Base-by-base conservation (phyloP, 305 asterid genomes). In the Salvia sclarea region DNA sequence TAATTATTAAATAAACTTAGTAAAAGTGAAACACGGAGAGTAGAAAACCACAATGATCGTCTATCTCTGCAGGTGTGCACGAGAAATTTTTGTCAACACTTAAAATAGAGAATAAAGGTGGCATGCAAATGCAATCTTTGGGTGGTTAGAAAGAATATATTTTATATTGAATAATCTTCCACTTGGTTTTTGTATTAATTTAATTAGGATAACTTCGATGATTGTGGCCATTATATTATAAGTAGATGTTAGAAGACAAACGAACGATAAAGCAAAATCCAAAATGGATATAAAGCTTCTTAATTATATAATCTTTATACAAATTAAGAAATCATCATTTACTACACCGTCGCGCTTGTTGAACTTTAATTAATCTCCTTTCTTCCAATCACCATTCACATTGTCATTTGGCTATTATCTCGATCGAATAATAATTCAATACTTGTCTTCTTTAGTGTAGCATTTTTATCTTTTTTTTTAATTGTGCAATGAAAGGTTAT, bases 221-320 rank as follows among this genome's bases (percentile, higher is more conserved):
- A 16, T 16, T 8, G 20, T 24, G 47, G 61, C 62, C 72, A 56
- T 7, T 48, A 20, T 37, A 37, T 25, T 56, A 33, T 68, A n/a
- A n/a, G n/a, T n/a, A n/a, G n/a, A n/a, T n/a, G n/a, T n/a, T n/a
- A n/a, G n/a, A n/a, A n/a, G n/a, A n/a, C n/a, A n/a, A n/a, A n/a
- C n/a, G n/a, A n/a, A n/a, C n/a, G n/a, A n/a, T n/a, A 30, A 37
- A 67, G 49, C 73, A 61, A 28, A 56, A 1, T n/a, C 8, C 8
- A 62, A 20, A 47, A 35, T 55, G 52, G 33, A 55, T 6, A 30
- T 55, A 35, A 33, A 72, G 24, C 35, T 64, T n/a, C 44, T 47
- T 33, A n/a, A 44, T 64, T 56, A 12, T 28, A 40, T 70, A 6
- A 24, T 54, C 9, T 6, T 3, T 2, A 16, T 41, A 45, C 8